phyloP scores from a whole-genome alignment of 2,329 filamentous ascomycete species.

The Ceratocystis harringtonii region DNA sequence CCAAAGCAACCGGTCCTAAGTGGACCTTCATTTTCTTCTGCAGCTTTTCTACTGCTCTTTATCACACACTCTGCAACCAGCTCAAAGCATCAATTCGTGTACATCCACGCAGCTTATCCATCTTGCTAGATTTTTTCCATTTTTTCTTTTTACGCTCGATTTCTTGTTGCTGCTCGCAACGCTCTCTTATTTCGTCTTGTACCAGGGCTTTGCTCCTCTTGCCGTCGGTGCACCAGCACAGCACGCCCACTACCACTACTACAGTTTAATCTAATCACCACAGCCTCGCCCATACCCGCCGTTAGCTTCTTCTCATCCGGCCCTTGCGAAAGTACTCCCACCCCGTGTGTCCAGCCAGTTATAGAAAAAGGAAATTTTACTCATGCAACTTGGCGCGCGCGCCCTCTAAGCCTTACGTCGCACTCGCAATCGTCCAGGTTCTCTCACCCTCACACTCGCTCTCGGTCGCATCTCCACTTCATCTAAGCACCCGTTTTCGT shows the following conservation, averaged over 20 bases:
- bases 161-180: background rate
- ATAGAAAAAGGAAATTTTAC: background rate
- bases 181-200: background rate
- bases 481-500: background rate
- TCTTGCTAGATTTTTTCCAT: too few relatives aligned
- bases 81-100: background rate
- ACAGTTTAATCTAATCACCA: background rate
- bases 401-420: background rate
- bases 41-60: background rate
- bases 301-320: background rate
- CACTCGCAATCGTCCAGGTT: background rate
- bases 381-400: background rate
- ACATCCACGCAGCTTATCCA: too few relatives aligned
- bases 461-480: background rate
- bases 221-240: background rate
- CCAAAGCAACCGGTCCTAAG: background rate
- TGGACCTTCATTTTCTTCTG: constrained; percentile 1
- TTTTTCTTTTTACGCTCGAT: background rate
- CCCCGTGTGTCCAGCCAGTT: background rate
- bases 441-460: background rate
- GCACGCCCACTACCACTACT: too few relatives aligned
- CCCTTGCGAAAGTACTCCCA: background rate
- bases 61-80: background rate
- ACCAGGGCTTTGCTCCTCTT: background rate
- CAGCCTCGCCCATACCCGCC: background rate